Evolutionary conservation across 2,329 filamentous ascomycete species (phyloP).

Genomic region (Xylaria digitata): DNA sequence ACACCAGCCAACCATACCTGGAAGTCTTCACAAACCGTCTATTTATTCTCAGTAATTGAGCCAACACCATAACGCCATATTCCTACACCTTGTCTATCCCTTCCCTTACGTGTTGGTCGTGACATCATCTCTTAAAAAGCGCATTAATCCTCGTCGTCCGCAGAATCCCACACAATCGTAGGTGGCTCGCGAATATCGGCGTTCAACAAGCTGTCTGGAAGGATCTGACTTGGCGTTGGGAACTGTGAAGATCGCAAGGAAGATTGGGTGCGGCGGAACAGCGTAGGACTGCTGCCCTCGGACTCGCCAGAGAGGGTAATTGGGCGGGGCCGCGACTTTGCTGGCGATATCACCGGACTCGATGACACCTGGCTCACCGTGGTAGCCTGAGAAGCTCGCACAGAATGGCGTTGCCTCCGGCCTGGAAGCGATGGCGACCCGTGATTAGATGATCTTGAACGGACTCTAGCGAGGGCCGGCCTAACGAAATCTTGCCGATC

Average conservation of each 20-base stretch:
- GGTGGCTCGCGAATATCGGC: conserved; percentile 54
- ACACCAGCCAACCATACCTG: conserved; percentile 1
- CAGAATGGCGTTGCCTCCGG: conserved; percentile 34
- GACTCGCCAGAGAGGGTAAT: conserved; percentile 39
- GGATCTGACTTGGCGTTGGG: conserved; percentile 63
- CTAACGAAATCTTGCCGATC: conserved; percentile 35
- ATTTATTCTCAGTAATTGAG: not conserved
- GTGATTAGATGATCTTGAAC: conserved; percentile 37
- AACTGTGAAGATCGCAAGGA: conserved; percentile 60
- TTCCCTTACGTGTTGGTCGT: not conserved
- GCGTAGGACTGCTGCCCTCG: conserved; percentile 40
- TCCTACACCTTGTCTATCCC: not conserved
- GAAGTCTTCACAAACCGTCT: conserved; percentile 3
- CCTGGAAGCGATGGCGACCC: conserved; percentile 34
- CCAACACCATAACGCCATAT: conserved; percentile 10
- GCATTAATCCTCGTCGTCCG: conserved; percentile 52
- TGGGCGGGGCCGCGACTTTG: conserved; percentile 44
- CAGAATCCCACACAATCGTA: conserved; percentile 57
- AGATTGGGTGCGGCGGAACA: conserved; percentile 35
- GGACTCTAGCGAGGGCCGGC: conserved; percentile 38
- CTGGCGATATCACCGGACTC: conserved; percentile 48
- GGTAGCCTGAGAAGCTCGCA: conserved; percentile 58
- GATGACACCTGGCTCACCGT: conserved; percentile 55
- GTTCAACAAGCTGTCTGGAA: conserved; percentile 60
- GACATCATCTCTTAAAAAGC: not conserved